Evolutionary conservation across 83 land plant species (phyloP).

Genomic region (Thuja plicata): DNA sequence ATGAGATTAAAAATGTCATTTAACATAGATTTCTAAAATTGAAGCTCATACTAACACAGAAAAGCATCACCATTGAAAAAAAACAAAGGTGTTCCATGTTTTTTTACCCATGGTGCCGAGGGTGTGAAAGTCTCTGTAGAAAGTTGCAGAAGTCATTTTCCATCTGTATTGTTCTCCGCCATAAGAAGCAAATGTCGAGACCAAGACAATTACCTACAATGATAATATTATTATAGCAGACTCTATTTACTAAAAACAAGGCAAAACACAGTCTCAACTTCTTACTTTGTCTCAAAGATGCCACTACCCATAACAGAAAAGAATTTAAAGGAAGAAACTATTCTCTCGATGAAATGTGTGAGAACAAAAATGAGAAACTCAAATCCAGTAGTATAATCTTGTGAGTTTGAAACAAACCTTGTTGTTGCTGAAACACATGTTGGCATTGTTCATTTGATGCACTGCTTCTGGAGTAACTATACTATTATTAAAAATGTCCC

Average conservation of each 20-base stretch:
- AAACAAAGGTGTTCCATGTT: background rate
- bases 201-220: background rate
- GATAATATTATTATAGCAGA: background rate
- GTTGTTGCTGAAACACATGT: too few species aligned
- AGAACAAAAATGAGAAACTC: too few species aligned
- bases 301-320: too few species aligned
- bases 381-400: too few species aligned
- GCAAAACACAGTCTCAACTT: background rate
- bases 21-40: too few species aligned
- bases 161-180: slow-evolving; percentile 25
- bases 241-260: background rate
- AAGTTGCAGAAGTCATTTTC: slow-evolving; percentile 53
- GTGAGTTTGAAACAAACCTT: too few species aligned
- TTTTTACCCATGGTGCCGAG: slow-evolving; percentile 38
- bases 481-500: background rate
- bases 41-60: too few species aligned
- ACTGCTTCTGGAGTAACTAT: background rate
- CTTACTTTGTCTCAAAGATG: background rate
- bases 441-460: too few species aligned
- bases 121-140: slow-evolving; percentile 53
- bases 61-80: too few species aligned
- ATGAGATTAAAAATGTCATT: too few species aligned
- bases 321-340: too few species aligned
- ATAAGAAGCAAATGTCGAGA: background rate
- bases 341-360: too few species aligned